A percentile compares a stretch with the other conserved stretches of the same genome.
Conservation (phyloP, 2,329 filamentous ascomycete species). For the Aspergillus texensis region DNA sequence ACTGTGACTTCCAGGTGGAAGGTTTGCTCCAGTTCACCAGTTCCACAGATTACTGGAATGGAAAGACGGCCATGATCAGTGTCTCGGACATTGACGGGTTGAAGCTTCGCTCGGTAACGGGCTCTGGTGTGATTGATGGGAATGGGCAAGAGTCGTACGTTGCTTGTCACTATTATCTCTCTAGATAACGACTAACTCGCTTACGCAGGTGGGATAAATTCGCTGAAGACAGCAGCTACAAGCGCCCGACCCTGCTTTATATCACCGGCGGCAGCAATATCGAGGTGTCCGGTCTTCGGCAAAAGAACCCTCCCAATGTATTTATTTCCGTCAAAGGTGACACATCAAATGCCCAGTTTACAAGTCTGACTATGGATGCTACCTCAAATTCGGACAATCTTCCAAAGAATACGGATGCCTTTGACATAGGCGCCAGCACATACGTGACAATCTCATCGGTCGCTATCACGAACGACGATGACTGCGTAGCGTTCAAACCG, state of each 20-base stretch:
- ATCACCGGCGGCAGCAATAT: conserved; percentile 45
- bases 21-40: conserved; percentile 46
- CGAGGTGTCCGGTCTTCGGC: conserved; percentile 38
- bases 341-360: conserved; percentile 40
- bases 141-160: conserved; percentile 47
- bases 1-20: conserved; percentile 53
- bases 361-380: conserved; percentile 43
- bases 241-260: conserved; percentile 46
- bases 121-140: conserved; percentile 49
- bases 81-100: conserved; percentile 42
- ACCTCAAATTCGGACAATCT: conserved; percentile 41
- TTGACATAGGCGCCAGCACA: conserved; percentile 45
- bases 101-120: conserved; percentile 45
- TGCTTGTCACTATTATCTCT: not conserved
- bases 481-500: conserved; percentile 51
- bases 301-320: conserved; percentile 51
- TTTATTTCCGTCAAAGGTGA: conserved; percentile 46
- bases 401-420: conserved; percentile 50
- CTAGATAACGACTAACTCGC: not conserved
- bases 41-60: conserved; percentile 47
- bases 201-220: conserved; percentile 40
- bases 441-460: conserved; percentile 42
- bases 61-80: conserved; percentile 44
- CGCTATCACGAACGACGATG: conserved; percentile 46
- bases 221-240: conserved; percentile 41